These are phyloP conservation scores for Chernovozyma sophiae-reginae DNA, from an alignment of 1,139 yeast species.

Conservation along the genomic window DNA sequence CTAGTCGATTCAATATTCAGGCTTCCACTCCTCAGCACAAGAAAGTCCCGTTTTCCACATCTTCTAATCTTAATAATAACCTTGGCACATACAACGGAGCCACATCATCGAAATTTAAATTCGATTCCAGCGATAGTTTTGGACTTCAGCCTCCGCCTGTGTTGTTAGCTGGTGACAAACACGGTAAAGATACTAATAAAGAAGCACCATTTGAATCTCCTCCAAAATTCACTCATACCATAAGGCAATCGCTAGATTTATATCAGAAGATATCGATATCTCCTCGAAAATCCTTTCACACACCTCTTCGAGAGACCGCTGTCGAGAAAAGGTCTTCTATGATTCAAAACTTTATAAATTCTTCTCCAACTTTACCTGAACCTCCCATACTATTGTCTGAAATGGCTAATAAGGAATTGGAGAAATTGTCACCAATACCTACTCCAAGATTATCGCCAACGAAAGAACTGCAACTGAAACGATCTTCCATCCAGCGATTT, in stretches of 20 bases:
- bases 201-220: too few species aligned
- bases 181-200: conserved; percentile 10
- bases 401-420: conserved; percentile 10
- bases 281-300: conserved; percentile 25
- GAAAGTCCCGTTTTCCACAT: conserved; percentile 1
- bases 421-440: conserved; percentile 22
- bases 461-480: conserved; percentile 6
- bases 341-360: conserved; percentile 40
- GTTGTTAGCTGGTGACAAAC: conserved; percentile 3
- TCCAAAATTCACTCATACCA: conserved; percentile 20
- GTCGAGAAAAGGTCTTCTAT: conserved; percentile 32
- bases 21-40: conserved; percentile 35
- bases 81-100: neutral
- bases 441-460: conserved; percentile 20
- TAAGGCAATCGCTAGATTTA: conserved; percentile 34
- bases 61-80: neutral
- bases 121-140: conserved; percentile 23
- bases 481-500: conserved; percentile 35
- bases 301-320: conserved; percentile 19
- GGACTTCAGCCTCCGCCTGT: conserved; percentile 22
- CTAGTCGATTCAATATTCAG: conserved; percentile 13
- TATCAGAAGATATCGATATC: conserved; percentile 34
- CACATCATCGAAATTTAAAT: conserved; percentile 8
- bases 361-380: conserved; percentile 51
- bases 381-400: conserved; percentile 40